Evolutionary conservation across 768 basidiomycete species (phyloP).

Genomic region (Pluteus cervinus): DNA sequence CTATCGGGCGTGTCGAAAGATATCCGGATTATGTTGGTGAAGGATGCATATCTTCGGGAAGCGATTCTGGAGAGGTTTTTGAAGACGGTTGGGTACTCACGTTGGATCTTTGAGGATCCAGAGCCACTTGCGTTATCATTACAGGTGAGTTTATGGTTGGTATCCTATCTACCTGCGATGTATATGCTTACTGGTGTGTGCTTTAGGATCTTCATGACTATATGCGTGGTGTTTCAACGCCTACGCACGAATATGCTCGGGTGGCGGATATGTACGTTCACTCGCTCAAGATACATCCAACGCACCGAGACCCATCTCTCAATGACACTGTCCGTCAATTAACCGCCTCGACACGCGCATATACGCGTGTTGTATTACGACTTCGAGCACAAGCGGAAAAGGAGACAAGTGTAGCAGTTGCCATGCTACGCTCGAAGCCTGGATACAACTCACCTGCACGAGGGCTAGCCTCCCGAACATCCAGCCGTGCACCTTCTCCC

Average conservation of each 20-base stretch:
- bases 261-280: constrained; percentile 55
- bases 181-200: constrained; percentile 9
- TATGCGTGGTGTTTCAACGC: constrained; percentile 73
- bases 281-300: constrained; percentile 34
- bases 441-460: constrained; percentile 15
- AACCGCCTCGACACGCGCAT: constrained; percentile 63
- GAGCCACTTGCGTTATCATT: constrained; percentile 64
- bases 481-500: constrained; percentile 68
- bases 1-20: constrained; percentile 53
- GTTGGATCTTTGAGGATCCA: constrained; percentile 54
- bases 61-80: constrained; percentile 64
- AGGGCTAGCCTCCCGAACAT: constrained; percentile 30
- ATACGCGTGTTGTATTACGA: constrained; percentile 74
- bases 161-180: background rate
- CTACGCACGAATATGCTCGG: constrained; percentile 65
- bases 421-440: constrained; percentile 1
- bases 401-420: constrained; percentile 13
- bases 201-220: constrained; percentile 74
- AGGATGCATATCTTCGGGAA: constrained; percentile 49
- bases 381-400: constrained; percentile 77
- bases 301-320: constrained; percentile 33
- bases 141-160: constrained; percentile 36
- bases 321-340: constrained; percentile 42
- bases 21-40: constrained; percentile 42
- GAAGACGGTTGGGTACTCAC: constrained; percentile 62